These are phyloP conservation scores for Alternaria gaisen DNA, from an alignment of 2,329 filamentous ascomycete genomes.

Conservation along the genomic window DNA sequence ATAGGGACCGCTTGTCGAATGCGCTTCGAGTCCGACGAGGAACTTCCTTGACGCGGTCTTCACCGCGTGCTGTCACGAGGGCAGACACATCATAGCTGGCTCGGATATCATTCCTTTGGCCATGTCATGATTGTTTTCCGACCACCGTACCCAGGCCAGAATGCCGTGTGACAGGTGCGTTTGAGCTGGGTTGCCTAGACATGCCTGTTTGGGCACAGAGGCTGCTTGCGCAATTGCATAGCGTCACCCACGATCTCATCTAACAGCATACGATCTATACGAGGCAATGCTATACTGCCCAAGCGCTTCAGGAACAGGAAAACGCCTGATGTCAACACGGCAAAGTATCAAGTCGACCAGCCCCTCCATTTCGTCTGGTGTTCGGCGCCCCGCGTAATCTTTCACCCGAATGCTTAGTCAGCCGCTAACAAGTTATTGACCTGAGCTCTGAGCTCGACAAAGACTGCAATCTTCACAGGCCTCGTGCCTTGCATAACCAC, in stretches of 20 bases:
- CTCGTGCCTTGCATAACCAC: conserved; percentile 18
- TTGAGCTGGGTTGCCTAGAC: conserved; percentile 12
- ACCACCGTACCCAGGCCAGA: not conserved
- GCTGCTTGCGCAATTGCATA: conserved; percentile 17
- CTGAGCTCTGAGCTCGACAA: conserved; percentile 14
- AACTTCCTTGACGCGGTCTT: conserved; percentile 12
- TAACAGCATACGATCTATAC: conserved; percentile 8
- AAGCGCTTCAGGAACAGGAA: conserved; percentile 36
- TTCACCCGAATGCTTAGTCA: conserved; percentile 25
- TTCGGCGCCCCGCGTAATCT: conserved; percentile 15
- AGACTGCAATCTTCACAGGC: conserved; percentile 24
- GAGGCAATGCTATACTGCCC: conserved; percentile 22
- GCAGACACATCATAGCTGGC: conserved; percentile 8
- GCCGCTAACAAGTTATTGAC: conserved; percentile 10
- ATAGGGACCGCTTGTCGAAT: conserved; percentile 5
- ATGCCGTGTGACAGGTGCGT: conserved; percentile 9
- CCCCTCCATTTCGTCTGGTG: not conserved
- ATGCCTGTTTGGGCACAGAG: conserved; percentile 8
- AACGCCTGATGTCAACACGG: conserved; percentile 13
- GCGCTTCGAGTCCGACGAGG: conserved; percentile 8
- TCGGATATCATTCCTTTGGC: conserved; percentile 2
- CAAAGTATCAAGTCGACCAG: conserved; percentile 6
- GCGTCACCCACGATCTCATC: conserved; percentile 7
- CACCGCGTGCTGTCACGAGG: conserved; percentile 14
- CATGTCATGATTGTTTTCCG: not conserved